These are phyloP conservation scores for Metschnikowia proteae DNA, from an alignment of 805 yeast species.

Conservation along the genomic window DNA sequence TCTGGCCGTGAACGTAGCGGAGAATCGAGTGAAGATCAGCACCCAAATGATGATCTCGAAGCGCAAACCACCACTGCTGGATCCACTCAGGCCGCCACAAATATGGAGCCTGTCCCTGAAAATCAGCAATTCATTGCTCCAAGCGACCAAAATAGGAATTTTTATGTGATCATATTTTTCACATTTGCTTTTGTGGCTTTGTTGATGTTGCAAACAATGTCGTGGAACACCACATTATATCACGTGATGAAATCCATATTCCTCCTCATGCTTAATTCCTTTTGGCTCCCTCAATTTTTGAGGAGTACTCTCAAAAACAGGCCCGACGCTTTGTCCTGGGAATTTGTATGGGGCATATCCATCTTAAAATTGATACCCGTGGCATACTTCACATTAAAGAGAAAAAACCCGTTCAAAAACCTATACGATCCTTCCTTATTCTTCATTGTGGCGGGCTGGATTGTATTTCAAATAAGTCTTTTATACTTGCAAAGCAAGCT, in stretches of 20 bases:
- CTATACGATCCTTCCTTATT: slow-evolving; percentile 55
- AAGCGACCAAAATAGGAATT: slow-evolving; percentile 13
- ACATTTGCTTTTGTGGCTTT: slow-evolving; percentile 41
- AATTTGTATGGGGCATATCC: slow-evolving; percentile 68
- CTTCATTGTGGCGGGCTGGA: slow-evolving; percentile 48
- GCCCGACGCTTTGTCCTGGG: slow-evolving; percentile 62
- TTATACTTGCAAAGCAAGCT: slow-evolving; percentile 60
- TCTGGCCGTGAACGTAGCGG: slow-evolving; percentile 26
- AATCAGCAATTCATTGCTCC: background rate
- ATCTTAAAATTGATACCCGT: slow-evolving; percentile 62
- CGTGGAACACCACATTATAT: slow-evolving; percentile 63
- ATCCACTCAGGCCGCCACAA: background rate
- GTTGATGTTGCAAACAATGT: slow-evolving; percentile 47
- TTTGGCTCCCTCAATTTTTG: slow-evolving; percentile 86
- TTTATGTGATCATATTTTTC: slow-evolving; percentile 26
- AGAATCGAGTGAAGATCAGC: slow-evolving; percentile 1
- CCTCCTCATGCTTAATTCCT: slow-evolving; percentile 56
- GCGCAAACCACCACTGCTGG: background rate
- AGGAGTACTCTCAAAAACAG: slow-evolving; percentile 72
- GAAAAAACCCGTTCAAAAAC: slow-evolving; percentile 66
- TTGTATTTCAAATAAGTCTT: slow-evolving; percentile 53
- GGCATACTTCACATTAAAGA: slow-evolving; percentile 51
- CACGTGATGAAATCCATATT: slow-evolving; percentile 53
- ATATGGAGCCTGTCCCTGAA: background rate
- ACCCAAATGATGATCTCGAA: slow-evolving; percentile 22